Evolutionary conservation across 257 asterid genomes (phyloP).

Genomic region (Nicotiana tomentosiformis): DNA sequence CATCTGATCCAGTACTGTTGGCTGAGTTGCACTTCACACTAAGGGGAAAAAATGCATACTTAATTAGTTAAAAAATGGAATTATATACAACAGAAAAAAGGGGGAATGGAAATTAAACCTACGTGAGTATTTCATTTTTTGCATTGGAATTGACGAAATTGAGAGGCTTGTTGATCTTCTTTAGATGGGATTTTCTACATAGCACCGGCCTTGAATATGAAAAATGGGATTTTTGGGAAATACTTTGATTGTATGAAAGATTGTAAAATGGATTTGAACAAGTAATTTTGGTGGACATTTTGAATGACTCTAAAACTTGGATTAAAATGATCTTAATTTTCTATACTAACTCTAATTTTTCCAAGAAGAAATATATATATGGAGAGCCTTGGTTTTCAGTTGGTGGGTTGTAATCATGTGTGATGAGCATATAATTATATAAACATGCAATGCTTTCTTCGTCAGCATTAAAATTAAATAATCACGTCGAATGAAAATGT

Average conservation of each 20-base stretch:
- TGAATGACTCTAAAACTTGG: background rate
- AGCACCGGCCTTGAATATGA: background rate
- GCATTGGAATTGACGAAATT: constrained; percentile 12
- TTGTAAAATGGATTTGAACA: constrained; percentile 14
- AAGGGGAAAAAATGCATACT: background rate
- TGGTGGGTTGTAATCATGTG: background rate
- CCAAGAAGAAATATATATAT: background rate
- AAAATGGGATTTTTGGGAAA: background rate
- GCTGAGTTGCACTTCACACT: constrained; percentile 6
- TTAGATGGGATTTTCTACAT: background rate
- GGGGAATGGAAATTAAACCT: background rate
- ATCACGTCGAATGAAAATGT: background rate
- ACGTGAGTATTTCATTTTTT: constrained; percentile 20
- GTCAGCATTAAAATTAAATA: background rate
- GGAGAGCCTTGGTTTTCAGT: background rate
- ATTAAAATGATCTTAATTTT: background rate
- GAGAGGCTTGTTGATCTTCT: constrained; percentile 10
- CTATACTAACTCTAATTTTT: background rate
- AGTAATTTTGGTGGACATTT: constrained; percentile 24
- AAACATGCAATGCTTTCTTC: background rate
- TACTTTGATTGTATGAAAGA: background rate
- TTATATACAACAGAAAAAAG: background rate
- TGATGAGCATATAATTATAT: background rate
- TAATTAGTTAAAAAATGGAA: background rate
- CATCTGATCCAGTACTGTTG: background rate